Base-by-base conservation (phyloP, 306 rosid species). In the Lagenaria siceraria region DNA sequence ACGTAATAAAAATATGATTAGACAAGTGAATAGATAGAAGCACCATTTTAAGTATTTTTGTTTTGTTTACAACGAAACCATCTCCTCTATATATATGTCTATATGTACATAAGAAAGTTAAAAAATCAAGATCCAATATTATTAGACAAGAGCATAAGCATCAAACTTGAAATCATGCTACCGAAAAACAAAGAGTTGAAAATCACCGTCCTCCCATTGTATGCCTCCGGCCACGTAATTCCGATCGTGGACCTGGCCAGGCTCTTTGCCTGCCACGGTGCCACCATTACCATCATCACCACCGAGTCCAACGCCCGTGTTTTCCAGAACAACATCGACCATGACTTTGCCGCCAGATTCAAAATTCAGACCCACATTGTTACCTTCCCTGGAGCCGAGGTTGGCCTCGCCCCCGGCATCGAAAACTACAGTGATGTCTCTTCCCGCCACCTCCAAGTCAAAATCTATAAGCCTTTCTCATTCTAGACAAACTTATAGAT, bases 261-360 rank as follows among this genome's bases (percentile, higher is more conserved):
- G 33, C 75, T 82, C 65, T 84, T 87, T 9, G 60, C 80, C 51
- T 24, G 82, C 27, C 78, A 79, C 1, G 86, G 88, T 9, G 81
- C 71, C 43, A 75, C 79, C 3, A 87, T 78, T 24, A 87, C 90
- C 21, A 59, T 87, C 80, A 81, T 87, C 60, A 76, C 87, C 52
- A 82, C 87, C 35, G 81, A 82, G 2, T 42, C 56, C 65, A 82
- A 84, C 58, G 81, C 80, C n/a, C 59, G 35, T 14, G 46, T 22
- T 65, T 51, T 87, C 42, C 78, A 8, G 3, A 76, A 78, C 5
- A 74, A 81, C 33, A 33, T 77, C 29, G 70, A 76, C 10, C 33
- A 66, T 25, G 46, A 52, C 53, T 56, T 38, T 52, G 42, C 0
- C 59, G 24, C 53, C 21, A 52, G 71, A 53, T 6, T n/a, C 43